These are phyloP conservation scores for Chlorella vulgaris DNA, from an alignment of 139 green algal species.

Conservation along the genomic window DNA sequence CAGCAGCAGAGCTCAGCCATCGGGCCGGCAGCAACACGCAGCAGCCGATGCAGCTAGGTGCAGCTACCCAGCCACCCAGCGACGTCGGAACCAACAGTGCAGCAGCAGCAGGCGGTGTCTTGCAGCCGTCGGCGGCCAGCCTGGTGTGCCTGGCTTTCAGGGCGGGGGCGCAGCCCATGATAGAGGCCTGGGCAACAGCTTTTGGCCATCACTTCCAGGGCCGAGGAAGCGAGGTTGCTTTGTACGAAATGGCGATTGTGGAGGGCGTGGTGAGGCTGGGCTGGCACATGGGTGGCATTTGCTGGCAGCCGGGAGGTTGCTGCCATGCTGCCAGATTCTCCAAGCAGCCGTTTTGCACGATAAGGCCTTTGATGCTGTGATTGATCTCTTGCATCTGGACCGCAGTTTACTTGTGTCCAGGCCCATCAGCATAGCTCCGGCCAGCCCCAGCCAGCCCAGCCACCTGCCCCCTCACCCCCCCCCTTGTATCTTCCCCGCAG, in stretches of 20 bases:
- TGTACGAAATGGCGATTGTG: conserved; percentile 52
- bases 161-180: conserved; percentile 56
- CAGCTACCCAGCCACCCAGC: not conserved
- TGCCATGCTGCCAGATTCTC: not conserved
- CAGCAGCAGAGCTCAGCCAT: too few species aligned
- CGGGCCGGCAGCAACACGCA: not conserved
- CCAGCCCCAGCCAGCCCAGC: not conserved
- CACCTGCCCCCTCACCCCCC: not conserved
- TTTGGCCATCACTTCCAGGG: conserved; percentile 37
- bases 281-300: not conserved
- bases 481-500: not conserved
- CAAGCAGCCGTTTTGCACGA: not conserved
- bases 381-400: too few species aligned
- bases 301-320: not conserved
- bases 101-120: not conserved
- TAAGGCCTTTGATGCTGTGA: not conserved
- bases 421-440: not conserved
- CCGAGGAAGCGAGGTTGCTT: not conserved
- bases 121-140: not conserved
- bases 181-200: conserved; percentile 39
- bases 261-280: conserved; percentile 47
- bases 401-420: not conserved
- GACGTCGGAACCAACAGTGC: not conserved
- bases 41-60: not conserved
- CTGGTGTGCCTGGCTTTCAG: conserved; percentile 57